phyloP scores from a whole-genome alignment of 1,284 basidiomycete species.

The Papiliotrema laurentii region DNA sequence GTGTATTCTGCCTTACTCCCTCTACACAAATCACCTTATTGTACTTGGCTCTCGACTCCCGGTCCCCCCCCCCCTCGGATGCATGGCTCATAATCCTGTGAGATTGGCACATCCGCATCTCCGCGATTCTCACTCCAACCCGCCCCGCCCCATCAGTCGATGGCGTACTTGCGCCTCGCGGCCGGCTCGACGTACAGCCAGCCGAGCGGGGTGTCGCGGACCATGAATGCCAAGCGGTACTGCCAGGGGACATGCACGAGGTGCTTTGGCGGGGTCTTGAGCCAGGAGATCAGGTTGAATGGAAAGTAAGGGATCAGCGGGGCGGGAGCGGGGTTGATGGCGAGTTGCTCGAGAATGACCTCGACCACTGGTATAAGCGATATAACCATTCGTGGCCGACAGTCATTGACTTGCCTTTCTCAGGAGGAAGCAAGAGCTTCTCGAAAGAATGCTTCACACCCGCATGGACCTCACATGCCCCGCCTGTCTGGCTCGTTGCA shows the following conservation, averaged over 20 bases:
- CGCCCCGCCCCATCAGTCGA: no score
- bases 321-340: conserved; percentile 28
- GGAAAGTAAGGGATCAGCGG: conserved; percentile 43
- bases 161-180: conserved; percentile 47
- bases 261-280: conserved; percentile 32
- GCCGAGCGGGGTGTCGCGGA: conserved; percentile 38
- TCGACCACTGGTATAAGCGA: conserved; percentile 28
- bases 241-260: conserved; percentile 39
- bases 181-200: conserved; percentile 40
- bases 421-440: conserved; percentile 34
- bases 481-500: conserved; percentile 53
- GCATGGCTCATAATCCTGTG: no score
- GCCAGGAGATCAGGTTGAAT: conserved; percentile 26
- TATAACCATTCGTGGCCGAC: neutral
- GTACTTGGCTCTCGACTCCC: no score
- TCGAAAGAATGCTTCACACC: conserved; percentile 35
- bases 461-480: conserved; percentile 29
- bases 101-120: no score
- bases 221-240: conserved; percentile 33
- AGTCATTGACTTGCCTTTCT: conserved; percentile 22
- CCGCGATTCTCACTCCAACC: neutral
- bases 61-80: no score
- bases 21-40: no score
- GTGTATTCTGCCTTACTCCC: no score
- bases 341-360: conserved; percentile 39